Percentiles rank a stretch among this genome's conserved stretches.
These are phyloP conservation scores for Gonapodya sp. DNA, from an alignment of 192 early-diverging fungal genomes.

Conservation along the genomic window DNA sequence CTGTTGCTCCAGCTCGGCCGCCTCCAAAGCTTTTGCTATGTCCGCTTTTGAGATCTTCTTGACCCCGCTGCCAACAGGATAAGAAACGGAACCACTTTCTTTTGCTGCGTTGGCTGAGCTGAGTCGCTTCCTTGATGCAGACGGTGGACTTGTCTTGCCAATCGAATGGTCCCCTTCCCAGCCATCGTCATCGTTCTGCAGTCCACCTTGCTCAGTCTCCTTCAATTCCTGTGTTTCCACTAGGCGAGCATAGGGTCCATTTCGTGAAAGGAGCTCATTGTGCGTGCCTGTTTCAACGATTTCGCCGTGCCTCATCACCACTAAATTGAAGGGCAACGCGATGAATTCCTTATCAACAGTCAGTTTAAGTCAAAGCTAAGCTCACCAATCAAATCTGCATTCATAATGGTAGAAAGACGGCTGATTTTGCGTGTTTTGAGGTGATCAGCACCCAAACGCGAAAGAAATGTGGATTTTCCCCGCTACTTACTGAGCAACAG, in stretches of 20 bases:
- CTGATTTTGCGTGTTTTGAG: neutral
- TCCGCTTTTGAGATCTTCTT: neutral
- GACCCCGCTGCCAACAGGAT: neutral
- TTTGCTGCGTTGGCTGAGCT: too few relatives aligned
- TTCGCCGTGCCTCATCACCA: conserved; percentile 62
- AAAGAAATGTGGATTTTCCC: neutral
- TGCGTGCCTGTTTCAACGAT: conserved; percentile 64
- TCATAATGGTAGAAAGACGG: conserved; percentile 74
- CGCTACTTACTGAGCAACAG: conserved; percentile 58
- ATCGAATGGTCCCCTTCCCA: neutral
- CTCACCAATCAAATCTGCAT: conserved; percentile 63
- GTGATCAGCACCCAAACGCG: neutral
- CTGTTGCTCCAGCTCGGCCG: neutral
- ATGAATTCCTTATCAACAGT: too few relatives aligned
- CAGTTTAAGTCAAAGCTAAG: too few relatives aligned
- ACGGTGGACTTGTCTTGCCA: too few relatives aligned
- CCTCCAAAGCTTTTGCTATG: neutral
- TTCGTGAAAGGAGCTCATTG: conserved; percentile 52
- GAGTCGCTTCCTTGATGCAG: too few relatives aligned
- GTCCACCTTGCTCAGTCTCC: neutral
- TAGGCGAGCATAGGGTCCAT: conserved; percentile 19
- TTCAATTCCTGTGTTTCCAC: neutral
- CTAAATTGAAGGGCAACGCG: too few relatives aligned
- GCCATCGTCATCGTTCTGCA: neutral
- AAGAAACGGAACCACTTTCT: too few relatives aligned